Conservation (phyloP, 345 rosid genomes). For the Nasturtium officinale region DNA sequence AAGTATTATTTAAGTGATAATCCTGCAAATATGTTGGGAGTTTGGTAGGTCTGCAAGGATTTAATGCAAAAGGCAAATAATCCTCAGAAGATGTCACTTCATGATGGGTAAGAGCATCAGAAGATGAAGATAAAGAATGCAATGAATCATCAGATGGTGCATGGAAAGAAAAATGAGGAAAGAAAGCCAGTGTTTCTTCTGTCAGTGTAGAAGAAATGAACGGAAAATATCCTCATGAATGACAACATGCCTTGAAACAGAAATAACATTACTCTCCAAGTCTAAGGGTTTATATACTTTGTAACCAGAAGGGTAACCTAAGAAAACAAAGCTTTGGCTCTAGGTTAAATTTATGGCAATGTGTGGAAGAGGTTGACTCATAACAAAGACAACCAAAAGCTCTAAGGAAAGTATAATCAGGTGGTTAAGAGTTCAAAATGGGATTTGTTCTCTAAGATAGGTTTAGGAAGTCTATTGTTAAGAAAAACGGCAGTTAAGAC, state of each 20-base stretch:
- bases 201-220: not conserved
- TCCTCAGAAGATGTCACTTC: not conserved
- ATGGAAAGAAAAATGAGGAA: not conserved
- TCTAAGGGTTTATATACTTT: not conserved
- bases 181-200: not conserved
- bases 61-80: not conserved
- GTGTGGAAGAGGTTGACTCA: not conserved
- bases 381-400: not conserved
- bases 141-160: not conserved
- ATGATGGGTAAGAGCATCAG: not conserved
- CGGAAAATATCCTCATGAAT: not conserved
- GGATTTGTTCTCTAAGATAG: rapidly evolving
- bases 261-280: not conserved
- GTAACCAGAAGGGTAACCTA: not conserved
- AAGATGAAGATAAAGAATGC: not conserved
- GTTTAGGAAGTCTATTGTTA: not conserved
- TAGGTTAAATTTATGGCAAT: not conserved
- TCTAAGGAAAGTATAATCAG: not conserved
- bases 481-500: not conserved
- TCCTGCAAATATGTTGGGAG: not conserved
- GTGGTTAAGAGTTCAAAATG: not conserved
- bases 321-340: not conserved
- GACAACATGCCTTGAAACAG: not conserved
- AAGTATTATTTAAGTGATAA: not conserved
- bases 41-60: not conserved